Percentiles rank a stretch among this genome's conserved stretches.
These are phyloP conservation scores for Ganoderma resinaceum DNA, from an alignment of 1,284 basidiomycete species.

Conservation along the genomic window DNA sequence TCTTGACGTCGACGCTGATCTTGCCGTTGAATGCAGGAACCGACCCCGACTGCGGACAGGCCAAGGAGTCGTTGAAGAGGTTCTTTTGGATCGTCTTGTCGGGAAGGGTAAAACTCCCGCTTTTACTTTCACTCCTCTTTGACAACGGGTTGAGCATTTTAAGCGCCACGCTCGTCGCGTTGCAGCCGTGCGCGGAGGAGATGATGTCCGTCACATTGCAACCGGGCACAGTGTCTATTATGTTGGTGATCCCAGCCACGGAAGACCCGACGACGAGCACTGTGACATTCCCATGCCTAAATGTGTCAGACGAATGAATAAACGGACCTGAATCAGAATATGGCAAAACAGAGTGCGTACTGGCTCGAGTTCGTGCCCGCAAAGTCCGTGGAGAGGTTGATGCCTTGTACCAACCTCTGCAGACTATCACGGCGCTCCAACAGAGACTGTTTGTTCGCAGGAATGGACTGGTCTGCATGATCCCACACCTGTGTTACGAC, in stretches of 20 bases:
- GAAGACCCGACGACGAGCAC: not conserved
- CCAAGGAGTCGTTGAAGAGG: not conserved
- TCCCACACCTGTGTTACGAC: slow-evolving; percentile 50
- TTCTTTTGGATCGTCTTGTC: not conserved
- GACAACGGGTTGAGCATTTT: not conserved
- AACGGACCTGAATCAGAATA: not conserved
- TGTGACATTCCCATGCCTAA: slow-evolving; percentile 3
- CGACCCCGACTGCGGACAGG: slow-evolving; percentile 7
- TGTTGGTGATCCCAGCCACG: not conserved
- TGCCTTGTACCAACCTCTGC: slow-evolving; percentile 45
- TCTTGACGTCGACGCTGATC: not conserved
- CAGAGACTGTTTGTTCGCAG: slow-evolving; percentile 36
- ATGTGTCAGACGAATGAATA: not conserved
- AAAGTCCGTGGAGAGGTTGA: slow-evolving; percentile 52
- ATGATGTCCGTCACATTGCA: not conserved
- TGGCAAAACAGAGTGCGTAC: slow-evolving; percentile 24
- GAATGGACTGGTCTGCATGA: slow-evolving; percentile 50
- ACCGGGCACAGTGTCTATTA: not conserved
- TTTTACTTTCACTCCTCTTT: not conserved
- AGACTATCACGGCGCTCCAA: slow-evolving; percentile 42
- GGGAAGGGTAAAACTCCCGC: slow-evolving; percentile 1
- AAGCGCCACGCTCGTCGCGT: not conserved
- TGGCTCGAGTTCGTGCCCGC: slow-evolving; percentile 41
- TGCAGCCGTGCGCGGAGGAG: not conserved
- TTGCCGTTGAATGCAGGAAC: not conserved